A percentile compares a stretch with the other conserved stretches of the same genome.
Conservation (phyloP, 2,329 filamentous ascomycete species). For the Emericellopsis cladophorae region DNA sequence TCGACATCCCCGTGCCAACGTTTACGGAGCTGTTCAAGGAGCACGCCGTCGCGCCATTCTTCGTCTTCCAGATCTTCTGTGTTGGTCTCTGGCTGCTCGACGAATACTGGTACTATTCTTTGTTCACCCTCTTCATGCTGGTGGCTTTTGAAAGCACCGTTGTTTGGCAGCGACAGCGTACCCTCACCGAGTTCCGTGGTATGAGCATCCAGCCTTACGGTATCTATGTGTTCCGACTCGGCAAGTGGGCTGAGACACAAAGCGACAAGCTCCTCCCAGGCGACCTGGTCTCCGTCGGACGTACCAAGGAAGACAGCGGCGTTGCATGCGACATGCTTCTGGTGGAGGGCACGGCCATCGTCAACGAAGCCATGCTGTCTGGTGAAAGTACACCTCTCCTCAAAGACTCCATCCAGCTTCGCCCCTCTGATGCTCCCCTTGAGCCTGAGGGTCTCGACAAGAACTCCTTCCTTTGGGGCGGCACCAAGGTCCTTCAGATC, state of each 20-base stretch:
- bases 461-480: slow-evolving; percentile 91
- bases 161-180: slow-evolving; percentile 96
- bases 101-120: slow-evolving; percentile 99
- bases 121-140: slow-evolving; percentile 98
- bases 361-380: slow-evolving; percentile 98
- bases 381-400: slow-evolving; percentile 94
- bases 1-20: slow-evolving; percentile 93
- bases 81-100: slow-evolving; percentile 97
- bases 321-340: slow-evolving; percentile 96
- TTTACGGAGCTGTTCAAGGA: slow-evolving; percentile 96
- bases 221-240: slow-evolving; percentile 77
- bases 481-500: slow-evolving; percentile 93
- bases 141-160: slow-evolving; percentile 96
- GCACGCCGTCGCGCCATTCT: slow-evolving; percentile 96
- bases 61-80: slow-evolving; percentile 98
- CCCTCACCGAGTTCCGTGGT: slow-evolving; percentile 87
- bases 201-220: slow-evolving; percentile 99
- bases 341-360: slow-evolving; percentile 89
- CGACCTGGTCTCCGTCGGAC: slow-evolving; percentile 80
- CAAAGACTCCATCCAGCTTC: slow-evolving; percentile 89
- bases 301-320: slow-evolving; percentile 93
- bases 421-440: slow-evolving; percentile 66
- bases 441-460: slow-evolving; percentile 92
- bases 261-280: slow-evolving; percentile 90
- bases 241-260: slow-evolving; percentile 76